Evolutionary conservation across 768 basidiomycete species (phyloP).

Genomic region (Tulasnella sp.): DNA sequence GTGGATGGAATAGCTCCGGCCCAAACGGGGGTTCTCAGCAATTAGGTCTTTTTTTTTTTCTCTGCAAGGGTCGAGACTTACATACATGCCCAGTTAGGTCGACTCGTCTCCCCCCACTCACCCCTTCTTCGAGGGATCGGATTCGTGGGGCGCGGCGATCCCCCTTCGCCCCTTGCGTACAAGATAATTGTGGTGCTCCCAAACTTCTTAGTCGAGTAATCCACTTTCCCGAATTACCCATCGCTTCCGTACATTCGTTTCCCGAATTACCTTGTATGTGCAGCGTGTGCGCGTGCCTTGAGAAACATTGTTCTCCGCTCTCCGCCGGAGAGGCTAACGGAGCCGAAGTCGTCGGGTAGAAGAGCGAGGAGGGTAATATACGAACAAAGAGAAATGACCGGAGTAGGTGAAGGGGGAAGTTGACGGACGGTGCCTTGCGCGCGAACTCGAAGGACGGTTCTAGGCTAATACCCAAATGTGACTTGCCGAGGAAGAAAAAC

Average conservation of each 20-base stretch:
- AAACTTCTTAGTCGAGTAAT: not conserved
- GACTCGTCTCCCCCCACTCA: too few relatives aligned
- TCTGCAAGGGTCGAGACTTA: not conserved
- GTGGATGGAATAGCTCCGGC: not conserved
- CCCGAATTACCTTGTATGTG: not conserved
- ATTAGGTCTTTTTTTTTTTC: not conserved
- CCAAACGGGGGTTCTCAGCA: not conserved
- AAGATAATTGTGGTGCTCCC: too few relatives aligned
- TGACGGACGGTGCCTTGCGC: not conserved
- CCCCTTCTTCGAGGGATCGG: not conserved
- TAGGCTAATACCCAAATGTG: not conserved
- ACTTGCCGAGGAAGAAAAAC: not conserved
- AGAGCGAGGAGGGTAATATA: not conserved
- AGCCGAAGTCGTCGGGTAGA: not conserved
- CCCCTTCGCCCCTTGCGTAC: not conserved
- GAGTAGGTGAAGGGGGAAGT: not conserved
- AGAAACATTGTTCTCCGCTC: not conserved
- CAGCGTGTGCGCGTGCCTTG: not conserved
- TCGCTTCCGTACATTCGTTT: not conserved
- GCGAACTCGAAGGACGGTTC: too few relatives aligned
- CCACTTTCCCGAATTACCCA: not conserved
- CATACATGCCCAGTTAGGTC: not conserved
- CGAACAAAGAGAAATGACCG: not conserved
- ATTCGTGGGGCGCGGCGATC: not conserved
- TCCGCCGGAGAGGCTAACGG: constrained; percentile 1